Base-by-base conservation (phyloP, 2,329 filamentous ascomycete species). In the Aotearoamyces nothofagi region DNA sequence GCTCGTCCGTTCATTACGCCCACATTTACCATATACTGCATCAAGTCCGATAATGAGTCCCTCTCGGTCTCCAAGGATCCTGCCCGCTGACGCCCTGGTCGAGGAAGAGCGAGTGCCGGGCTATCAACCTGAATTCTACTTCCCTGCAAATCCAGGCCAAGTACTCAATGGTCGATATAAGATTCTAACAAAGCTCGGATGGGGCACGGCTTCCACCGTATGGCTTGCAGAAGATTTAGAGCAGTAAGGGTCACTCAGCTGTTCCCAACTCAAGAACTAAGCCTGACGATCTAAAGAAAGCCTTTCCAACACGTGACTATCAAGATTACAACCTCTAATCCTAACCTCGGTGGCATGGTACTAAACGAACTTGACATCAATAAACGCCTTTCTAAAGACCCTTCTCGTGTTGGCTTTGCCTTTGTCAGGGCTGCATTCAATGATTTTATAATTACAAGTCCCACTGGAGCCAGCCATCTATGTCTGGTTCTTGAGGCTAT, bases 181-280 rank as follows among this genome's bases (percentile, higher is more conserved):
- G 27, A 27, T 45, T 23, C 32, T 39, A 9, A 32, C 35, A 4
- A 47, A 47, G 27, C 35, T 47, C 20, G 44, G 44, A 5, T 38
- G 39, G 20, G 41, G 43, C 14, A 34, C 22, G 12, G 39, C 31
- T 23, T 44, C 42, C n/a, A 46, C 32, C 17, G 32, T 46, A 3
- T 47, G 44, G 44, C 41, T 47, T 27, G 41, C 41, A 15, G 24
- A 36, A 22, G 44, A 47, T 29, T 5, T 31, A 22, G 22, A 22
- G 7, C 9, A 9, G 27, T 29, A 16, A 29, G 27, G 12, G n/a
- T 9, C 22, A 11, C 22, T 22, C 15, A 13, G 27, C 27, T 29
- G 15, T 29, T n/a, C n/a, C n/a, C n/a, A n/a, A n/a, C n/a, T n/a
- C n/a, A n/a, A n/a, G n/a, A n/a, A n/a, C n/a, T n/a, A n/a, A n/a